Evolutionary conservation across 768 basidiomycete species (phyloP).

Genomic region (Lactarius sp.): DNA sequence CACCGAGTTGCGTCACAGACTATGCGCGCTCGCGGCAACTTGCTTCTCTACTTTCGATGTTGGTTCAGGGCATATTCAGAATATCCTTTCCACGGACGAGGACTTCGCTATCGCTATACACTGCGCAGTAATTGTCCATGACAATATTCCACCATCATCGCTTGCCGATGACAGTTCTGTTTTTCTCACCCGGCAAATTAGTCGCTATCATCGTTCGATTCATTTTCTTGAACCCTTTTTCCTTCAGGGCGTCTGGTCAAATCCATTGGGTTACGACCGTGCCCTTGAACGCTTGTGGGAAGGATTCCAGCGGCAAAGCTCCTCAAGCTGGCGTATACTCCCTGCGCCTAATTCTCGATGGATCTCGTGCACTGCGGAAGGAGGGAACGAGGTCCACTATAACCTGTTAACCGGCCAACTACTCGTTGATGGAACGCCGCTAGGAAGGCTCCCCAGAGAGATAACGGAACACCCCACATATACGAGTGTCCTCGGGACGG

Average conservation of each 20-base stretch:
- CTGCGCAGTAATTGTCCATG: background rate
- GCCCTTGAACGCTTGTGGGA: background rate
- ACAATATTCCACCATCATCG: background rate
- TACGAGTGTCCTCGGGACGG: constrained; percentile 1
- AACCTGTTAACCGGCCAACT: constrained; percentile 5
- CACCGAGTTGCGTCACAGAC: background rate
- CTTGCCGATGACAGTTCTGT: background rate
- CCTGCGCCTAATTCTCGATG: constrained; percentile 8
- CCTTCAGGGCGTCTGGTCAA: background rate
- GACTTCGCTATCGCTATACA: constrained; percentile 2
- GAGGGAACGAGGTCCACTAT: background rate
- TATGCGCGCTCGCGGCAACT: background rate
- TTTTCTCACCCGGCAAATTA: background rate
- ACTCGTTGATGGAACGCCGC: background rate
- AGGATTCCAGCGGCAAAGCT: background rate
- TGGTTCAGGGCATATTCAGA: background rate
- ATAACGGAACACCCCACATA: background rate
- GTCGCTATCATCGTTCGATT: background rate
- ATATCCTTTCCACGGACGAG: background rate
- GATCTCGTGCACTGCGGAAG: background rate
- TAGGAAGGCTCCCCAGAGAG: constrained; percentile 8
- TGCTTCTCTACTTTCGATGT: background rate
- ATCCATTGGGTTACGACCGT: background rate
- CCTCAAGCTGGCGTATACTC: background rate
- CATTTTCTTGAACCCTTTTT: background rate